Percentiles rank a stretch among this genome's conserved stretches.
These are phyloP conservation scores for Debaryomyces tyrocola DNA, from an alignment of 805 yeast species.

Conservation along the genomic window DNA sequence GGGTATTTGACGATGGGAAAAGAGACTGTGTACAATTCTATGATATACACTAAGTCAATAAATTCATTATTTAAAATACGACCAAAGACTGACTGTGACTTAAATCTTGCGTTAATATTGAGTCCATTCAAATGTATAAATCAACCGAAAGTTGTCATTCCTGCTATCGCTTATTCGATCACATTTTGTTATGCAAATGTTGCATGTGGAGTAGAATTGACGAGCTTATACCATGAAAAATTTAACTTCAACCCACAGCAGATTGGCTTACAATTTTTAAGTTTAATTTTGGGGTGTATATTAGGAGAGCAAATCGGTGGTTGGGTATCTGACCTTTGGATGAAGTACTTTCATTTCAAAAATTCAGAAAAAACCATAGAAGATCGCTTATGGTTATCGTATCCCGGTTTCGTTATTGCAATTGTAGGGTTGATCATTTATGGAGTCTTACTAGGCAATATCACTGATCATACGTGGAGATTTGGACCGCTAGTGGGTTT, in stretches of 20 bases:
- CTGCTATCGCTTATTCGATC: conserved; percentile 18
- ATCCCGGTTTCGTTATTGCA: conserved; percentile 17
- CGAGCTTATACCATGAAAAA: conserved; percentile 16
- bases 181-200: conserved; percentile 21
- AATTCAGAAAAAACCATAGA: conserved; percentile 6
- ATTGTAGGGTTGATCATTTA: conserved; percentile 21
- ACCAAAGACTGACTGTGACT: conserved; percentile 1
- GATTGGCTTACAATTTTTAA: conserved; percentile 22
- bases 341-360: conserved; percentile 7
- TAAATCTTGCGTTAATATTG: conserved; percentile 5
- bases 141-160: conserved; percentile 10
- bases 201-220: conserved; percentile 21
- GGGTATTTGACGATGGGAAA: conserved; percentile 11
- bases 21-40: conserved; percentile 13
- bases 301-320: conserved; percentile 25
- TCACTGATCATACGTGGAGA: conserved; percentile 13
- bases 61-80: conserved; percentile 4
- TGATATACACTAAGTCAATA: conserved; percentile 2
- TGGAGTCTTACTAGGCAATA: conserved; percentile 14
- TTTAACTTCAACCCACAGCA: conserved; percentile 21
- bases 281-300: conserved; percentile 20
- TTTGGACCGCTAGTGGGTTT: conserved; percentile 22
- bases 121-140: conserved; percentile 8
- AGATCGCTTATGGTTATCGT: conserved; percentile 20
- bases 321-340: conserved; percentile 21